Evolutionary conservation across 2,329 filamentous ascomycete genomes (phyloP), one percentile per base, ranked within the genome.

Genomic region (Trichoderma afroharzianum): DNA sequence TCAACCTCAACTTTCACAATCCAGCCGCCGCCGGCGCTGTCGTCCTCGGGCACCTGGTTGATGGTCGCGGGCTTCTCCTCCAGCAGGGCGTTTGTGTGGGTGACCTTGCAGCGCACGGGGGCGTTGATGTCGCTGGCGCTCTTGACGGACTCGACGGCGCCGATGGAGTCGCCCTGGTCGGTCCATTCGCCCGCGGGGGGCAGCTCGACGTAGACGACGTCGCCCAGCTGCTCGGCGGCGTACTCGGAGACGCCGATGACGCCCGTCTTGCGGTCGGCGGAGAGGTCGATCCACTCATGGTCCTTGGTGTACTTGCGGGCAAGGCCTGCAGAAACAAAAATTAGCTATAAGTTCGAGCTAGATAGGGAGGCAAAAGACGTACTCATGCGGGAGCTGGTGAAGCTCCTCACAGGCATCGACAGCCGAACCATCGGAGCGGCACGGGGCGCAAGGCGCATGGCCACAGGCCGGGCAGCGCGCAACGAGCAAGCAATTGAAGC

Each of bases 101-200:
- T 87, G 73, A 99, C 89, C 76, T 85, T 92, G 79, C 95, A 95
- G 67, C 87, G 84, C 75, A 98, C 88, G 21, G 96, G 96, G 15
- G 94, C 91, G 84, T 97, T 92, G 86, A 99, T 97, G 81, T 99
- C 96, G 74, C 93, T 95, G n/a, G 96, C 96, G 74, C 92, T 96
- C 88, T 99, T 99, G 82, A 99, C 96, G 3, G 94, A 98, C 86
- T 99, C 96, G 77, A 99, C 95, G 73, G 95, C 94, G 76, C 96
- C 96, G 76, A 98, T 92, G 75, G 92, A 87, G 80, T 98, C 95
- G 78, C 94, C 94, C 71, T 90, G 88, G 72, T 83, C 83, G 73
- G 97, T 88, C 77, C 91, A 88, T 76, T 90, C 85, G 61, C 71
- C 74, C 70, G 86, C 80, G 76, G 91, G 86, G 71, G 96, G 96